Percentiles rank a stretch among this genome's conserved stretches.
These are phyloP conservation scores for Penicillium cataractarum DNA, from an alignment of 495 filamentous ascomycete species.

Conservation along the genomic window DNA sequence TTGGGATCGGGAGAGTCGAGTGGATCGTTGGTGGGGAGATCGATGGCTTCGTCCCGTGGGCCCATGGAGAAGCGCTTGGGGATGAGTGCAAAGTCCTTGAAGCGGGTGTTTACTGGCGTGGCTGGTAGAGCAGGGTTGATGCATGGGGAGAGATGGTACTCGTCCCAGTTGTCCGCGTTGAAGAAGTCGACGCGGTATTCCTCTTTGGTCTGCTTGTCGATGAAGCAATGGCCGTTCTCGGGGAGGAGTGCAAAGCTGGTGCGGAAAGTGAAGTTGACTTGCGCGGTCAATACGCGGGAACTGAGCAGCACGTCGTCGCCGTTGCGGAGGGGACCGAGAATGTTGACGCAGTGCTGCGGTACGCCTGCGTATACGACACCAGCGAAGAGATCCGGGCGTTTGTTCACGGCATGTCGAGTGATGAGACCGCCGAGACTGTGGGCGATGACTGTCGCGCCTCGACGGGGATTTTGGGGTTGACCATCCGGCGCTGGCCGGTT, in stretches of 20 bases:
- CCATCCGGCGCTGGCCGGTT: slow-evolving; percentile 48
- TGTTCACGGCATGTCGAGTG: slow-evolving; percentile 86
- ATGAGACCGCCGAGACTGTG: slow-evolving; percentile 92
- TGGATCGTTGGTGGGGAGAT: slow-evolving; percentile 21
- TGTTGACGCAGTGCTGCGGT: slow-evolving; percentile 85
- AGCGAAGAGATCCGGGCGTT: slow-evolving; percentile 82
- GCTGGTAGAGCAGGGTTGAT: slow-evolving; percentile 63
- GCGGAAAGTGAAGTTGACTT: slow-evolving; percentile 92
- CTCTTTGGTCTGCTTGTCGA: slow-evolving; percentile 78
- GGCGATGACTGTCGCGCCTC: slow-evolving; percentile 81
- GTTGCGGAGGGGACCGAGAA: slow-evolving; percentile 86
- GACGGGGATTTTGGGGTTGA: slow-evolving; percentile 15
- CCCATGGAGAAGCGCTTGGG: slow-evolving; percentile 45
- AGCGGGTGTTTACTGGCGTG: slow-evolving; percentile 25
- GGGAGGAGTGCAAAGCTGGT: slow-evolving; percentile 86
- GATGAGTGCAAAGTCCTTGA: slow-evolving; percentile 51
- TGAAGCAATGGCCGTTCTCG: slow-evolving; percentile 85
- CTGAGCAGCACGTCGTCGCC: slow-evolving; percentile 90
- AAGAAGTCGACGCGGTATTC: slow-evolving; percentile 87
- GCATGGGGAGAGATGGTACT: slow-evolving; percentile 78
- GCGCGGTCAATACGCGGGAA: slow-evolving; percentile 87
- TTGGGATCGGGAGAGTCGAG: slow-evolving; percentile 4
- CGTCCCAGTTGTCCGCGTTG: slow-evolving; percentile 74
- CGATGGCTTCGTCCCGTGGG: slow-evolving; percentile 27
- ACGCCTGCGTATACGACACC: slow-evolving; percentile 87